A percentile compares a stretch with the other conserved stretches of the same genome.
phyloP scores from a whole-genome alignment of 1,284 basidiomycete genomes.

The Trichosporon inkin region DNA sequence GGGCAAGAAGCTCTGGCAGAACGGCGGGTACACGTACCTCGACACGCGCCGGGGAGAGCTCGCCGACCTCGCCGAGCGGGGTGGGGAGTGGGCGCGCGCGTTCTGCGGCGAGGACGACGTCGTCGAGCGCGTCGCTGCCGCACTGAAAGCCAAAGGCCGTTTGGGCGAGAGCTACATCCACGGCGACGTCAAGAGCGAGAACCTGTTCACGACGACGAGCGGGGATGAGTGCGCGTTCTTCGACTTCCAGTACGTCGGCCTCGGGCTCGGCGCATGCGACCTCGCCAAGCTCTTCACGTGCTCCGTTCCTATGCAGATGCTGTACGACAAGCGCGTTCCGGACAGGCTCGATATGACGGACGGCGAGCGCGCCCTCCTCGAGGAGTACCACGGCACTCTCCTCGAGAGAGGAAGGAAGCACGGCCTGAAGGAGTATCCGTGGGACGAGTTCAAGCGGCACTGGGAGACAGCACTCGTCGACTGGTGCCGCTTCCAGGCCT shows the following conservation, averaged over 20 bases:
- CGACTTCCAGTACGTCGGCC: conserved; percentile 25
- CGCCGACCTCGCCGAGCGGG: background rate
- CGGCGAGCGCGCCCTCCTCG: conserved; percentile 13
- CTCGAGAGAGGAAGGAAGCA: background rate
- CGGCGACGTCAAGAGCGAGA: conserved; percentile 25
- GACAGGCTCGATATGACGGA: conserved; percentile 10
- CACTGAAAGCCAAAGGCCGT: conserved; percentile 13
- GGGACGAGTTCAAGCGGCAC: conserved; percentile 18
- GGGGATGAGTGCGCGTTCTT: conserved; percentile 17
- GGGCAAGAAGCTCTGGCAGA: conserved; percentile 15
- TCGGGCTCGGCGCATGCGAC: conserved; percentile 23
- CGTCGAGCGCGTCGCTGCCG: conserved; percentile 8
- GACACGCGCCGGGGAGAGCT: conserved; percentile 20
- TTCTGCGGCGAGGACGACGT: conserved; percentile 4
- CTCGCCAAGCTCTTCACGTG: conserved; percentile 26
- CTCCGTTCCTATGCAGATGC: conserved; percentile 14
- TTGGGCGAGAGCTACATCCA: conserved; percentile 15
- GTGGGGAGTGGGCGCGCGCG: conserved; percentile 14
- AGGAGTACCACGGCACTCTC: conserved; percentile 11
- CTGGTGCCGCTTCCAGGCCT: conserved; percentile 25
- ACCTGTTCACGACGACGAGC: conserved; percentile 13
- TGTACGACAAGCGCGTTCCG: background rate
- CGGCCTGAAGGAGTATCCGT: conserved; percentile 10
- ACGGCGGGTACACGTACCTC: conserved; percentile 26
- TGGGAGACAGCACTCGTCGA: conserved; percentile 26